Conservation (phyloP, 2,329 filamentous ascomycete species). For the Xylariaceae sp. region DNA sequence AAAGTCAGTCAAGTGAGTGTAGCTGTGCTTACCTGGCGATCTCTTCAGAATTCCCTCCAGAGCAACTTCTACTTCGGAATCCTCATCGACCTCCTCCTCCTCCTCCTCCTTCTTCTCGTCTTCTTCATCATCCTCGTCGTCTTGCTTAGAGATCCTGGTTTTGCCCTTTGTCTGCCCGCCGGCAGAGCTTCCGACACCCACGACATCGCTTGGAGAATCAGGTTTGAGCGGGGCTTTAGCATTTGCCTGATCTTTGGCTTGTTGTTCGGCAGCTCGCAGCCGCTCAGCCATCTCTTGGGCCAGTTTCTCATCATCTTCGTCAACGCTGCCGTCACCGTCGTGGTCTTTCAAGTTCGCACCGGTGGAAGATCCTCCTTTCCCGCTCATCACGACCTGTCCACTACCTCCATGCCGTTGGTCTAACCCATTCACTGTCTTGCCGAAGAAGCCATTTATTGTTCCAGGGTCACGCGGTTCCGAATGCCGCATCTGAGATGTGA, state of each 20-base stretch:
- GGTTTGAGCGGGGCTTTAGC: conserved; percentile 68
- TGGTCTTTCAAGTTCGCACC: conserved; percentile 53
- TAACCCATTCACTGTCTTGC: conserved; percentile 64
- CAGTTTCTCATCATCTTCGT: conserved; percentile 62
- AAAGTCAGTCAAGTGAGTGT: background rate
- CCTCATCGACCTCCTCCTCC: conserved; percentile 59
- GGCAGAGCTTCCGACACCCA: conserved; percentile 65
- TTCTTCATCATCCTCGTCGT: conserved; percentile 41
- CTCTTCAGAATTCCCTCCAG: conserved; percentile 82
- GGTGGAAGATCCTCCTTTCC: conserved; percentile 47
- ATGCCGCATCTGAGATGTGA: conserved; percentile 66
- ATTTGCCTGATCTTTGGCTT: conserved; percentile 72
- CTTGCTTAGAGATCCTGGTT: conserved; percentile 56
- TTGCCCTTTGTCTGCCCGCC: conserved; percentile 56
- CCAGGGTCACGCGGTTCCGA: conserved; percentile 54
- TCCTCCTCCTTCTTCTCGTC: conserved; percentile 51
- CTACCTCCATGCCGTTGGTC: conserved; percentile 45
- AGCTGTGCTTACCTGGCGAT: conserved; percentile 70
- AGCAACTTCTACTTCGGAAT: conserved; percentile 71
- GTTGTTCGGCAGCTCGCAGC: conserved; percentile 71
- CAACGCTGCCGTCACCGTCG: conserved; percentile 62
- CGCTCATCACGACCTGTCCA: conserved; percentile 50
- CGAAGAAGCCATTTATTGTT: conserved; percentile 63
- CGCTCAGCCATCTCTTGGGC: conserved; percentile 64
- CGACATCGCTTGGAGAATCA: conserved; percentile 62